These are phyloP conservation scores for Didymella pomorum DNA, from an alignment of 2,329 filamentous ascomycete species.

Conservation along the genomic window DNA sequence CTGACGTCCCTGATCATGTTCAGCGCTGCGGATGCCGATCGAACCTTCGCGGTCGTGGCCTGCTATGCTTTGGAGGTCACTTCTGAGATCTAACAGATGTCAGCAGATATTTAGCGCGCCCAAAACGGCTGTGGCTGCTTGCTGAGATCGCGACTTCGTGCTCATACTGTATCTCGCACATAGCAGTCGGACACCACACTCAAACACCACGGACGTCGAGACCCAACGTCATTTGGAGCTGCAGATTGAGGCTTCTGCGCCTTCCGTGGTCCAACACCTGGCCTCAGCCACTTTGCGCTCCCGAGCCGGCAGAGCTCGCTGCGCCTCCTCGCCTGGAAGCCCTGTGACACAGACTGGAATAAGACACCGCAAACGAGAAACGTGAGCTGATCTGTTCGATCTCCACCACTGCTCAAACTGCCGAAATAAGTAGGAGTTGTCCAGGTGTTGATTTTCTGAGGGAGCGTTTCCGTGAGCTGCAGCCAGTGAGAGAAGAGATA, in stretches of 20 bases:
- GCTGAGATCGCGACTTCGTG: not conserved
- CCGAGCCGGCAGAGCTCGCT: not conserved
- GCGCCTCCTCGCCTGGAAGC: not conserved
- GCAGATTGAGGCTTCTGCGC: not conserved
- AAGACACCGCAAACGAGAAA: not conserved
- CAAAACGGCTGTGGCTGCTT: not conserved
- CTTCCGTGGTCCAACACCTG: not conserved
- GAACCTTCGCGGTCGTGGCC: not conserved
- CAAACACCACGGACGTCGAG: not conserved
- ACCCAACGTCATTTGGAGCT: not conserved
- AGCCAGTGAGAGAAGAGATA: conserved; percentile 11
- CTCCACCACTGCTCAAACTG: not conserved
- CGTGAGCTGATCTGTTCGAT: not conserved
- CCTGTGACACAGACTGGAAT: not conserved
- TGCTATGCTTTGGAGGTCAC: not conserved
- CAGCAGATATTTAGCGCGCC: not conserved
- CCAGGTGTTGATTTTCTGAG: conserved; percentile 7
- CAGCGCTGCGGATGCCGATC: not conserved
- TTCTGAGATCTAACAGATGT: not conserved
- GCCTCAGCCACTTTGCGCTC: not conserved
- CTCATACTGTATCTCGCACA: not conserved
- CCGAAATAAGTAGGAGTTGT: conserved; percentile 10
- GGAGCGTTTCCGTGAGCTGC: conserved; percentile 10
- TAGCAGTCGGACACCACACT: not conserved
- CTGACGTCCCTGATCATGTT: no score